Evolutionary conservation across 2,329 filamentous ascomycete genomes (phyloP).

Genomic region (Fusarium torreyae): DNA sequence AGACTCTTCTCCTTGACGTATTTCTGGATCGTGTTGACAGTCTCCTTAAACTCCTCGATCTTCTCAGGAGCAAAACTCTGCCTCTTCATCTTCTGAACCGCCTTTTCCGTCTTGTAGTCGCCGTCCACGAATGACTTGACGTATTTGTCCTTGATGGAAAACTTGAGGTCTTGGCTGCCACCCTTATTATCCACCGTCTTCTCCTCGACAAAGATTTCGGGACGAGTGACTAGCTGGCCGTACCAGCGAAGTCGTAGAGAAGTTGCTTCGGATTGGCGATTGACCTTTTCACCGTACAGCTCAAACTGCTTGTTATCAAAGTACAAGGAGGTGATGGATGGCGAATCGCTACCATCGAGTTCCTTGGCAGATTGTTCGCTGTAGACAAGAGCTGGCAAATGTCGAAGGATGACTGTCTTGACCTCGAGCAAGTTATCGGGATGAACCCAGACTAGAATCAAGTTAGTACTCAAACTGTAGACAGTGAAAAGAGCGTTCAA

Average conservation of each 20-base stretch:
- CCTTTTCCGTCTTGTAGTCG: conserved; percentile 94
- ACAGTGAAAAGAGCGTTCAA: neutral
- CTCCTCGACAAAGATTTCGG: conserved; percentile 89
- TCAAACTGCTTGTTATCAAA: conserved; percentile 92
- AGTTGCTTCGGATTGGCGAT: conserved; percentile 79
- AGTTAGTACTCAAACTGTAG: conserved; percentile 18
- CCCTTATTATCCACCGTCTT: conserved; percentile 86
- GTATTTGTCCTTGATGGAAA: conserved; percentile 95
- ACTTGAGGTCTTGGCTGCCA: conserved; percentile 82
- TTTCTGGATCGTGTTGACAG: conserved; percentile 82
- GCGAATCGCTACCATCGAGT: conserved; percentile 85
- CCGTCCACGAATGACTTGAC: conserved; percentile 88
- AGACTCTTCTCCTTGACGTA: conserved; percentile 85
- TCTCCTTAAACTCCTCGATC: conserved; percentile 78
- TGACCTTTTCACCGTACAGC: conserved; percentile 89
- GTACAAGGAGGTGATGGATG: conserved; percentile 94
- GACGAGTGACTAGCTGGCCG: conserved; percentile 82
- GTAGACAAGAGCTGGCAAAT: conserved; percentile 92
- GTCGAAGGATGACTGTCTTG: conserved; percentile 94
- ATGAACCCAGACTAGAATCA: conserved; percentile 86
- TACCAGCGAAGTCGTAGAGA: conserved; percentile 94
- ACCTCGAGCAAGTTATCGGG: conserved; percentile 95
- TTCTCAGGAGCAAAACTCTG: conserved; percentile 77
- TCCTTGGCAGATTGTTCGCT: conserved; percentile 89
- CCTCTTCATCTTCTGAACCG: conserved; percentile 86